A percentile compares a stretch with the other conserved stretches of the same genome.
phyloP scores from a whole-genome alignment of 371 early-diverging fungal genomes.

The Lichtheimia corymbifera region DNA sequence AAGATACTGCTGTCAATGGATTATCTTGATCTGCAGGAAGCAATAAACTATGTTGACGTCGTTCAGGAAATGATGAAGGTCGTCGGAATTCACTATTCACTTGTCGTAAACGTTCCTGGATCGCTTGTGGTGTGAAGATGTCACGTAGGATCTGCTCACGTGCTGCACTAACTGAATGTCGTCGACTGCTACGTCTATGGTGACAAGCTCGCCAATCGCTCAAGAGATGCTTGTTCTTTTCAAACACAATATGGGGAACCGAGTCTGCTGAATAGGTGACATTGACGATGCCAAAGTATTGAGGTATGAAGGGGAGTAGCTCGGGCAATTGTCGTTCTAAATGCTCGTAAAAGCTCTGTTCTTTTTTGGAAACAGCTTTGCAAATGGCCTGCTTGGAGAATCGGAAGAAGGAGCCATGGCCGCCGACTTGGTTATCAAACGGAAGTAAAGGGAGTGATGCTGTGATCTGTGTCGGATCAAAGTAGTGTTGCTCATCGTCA shows the following conservation, averaged over 20 bases:
- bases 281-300: constrained; percentile 91
- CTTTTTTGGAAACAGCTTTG: constrained; percentile 72
- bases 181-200: constrained; percentile 6
- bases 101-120: constrained; percentile 56
- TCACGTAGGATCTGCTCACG: constrained; percentile 72
- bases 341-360: constrained; percentile 88
- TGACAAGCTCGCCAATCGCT: constrained; percentile 42
- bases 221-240: constrained; percentile 78
- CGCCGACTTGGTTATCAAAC: constrained; percentile 50
- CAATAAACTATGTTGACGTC: constrained; percentile 25
- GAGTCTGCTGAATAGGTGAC: constrained; percentile 68
- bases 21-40: background rate
- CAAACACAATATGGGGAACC: constrained; percentile 76
- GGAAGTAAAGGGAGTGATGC: constrained; percentile 58
- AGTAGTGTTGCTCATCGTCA: constrained; percentile 11
- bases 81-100: constrained; percentile 15
- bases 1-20: too few species aligned
- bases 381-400: constrained; percentile 50
- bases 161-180: constrained; percentile 12
- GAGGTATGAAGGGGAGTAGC: constrained; percentile 83
- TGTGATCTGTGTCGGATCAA: constrained; percentile 58
- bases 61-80: constrained; percentile 13
- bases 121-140: constrained; percentile 72
- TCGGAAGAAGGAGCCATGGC: constrained; percentile 49
- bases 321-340: constrained; percentile 78